A percentile compares a stretch with the other conserved stretches of the same genome.
phyloP scores from a whole-genome alignment of 768 basidiomycete species.

The Macrolepiota albuminosa region DNA sequence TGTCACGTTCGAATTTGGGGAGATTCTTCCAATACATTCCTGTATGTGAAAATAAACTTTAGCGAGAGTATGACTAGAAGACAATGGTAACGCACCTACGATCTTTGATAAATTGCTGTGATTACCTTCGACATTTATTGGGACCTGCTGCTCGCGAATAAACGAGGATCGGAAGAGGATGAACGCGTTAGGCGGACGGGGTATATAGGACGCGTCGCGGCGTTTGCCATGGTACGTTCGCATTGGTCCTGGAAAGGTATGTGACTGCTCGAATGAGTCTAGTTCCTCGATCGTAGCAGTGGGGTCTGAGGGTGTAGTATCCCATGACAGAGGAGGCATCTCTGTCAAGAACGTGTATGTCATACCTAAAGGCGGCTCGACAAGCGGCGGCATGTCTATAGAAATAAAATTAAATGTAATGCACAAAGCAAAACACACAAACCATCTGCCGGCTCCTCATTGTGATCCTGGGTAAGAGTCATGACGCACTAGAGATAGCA shows the following conservation, averaged over 20 bases:
- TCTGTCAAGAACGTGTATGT: not conserved
- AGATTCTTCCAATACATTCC: slow-evolving; percentile 75
- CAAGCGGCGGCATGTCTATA: not conserved
- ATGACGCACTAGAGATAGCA: not conserved
- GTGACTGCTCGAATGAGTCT: not conserved
- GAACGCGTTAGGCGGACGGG: slow-evolving; percentile 81
- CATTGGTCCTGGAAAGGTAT: not conserved
- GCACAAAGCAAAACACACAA: not conserved
- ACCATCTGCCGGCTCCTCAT: not conserved
- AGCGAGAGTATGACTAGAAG: not conserved
- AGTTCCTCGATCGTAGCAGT: not conserved
- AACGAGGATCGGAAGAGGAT: slow-evolving; percentile 83
- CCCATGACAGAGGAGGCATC: not conserved
- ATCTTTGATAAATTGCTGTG: slow-evolving; percentile 79
- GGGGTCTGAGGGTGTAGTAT: not conserved
- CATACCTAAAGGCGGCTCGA: not conserved
- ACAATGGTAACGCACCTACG: slow-evolving; percentile 43
- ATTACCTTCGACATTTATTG: slow-evolving; percentile 73
- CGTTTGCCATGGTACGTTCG: slow-evolving; percentile 53
- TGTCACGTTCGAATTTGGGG: slow-evolving; percentile 56
- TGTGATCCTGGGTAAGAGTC: not conserved
- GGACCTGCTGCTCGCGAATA: slow-evolving; percentile 67
- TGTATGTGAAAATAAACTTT: slow-evolving; percentile 16
- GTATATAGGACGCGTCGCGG: slow-evolving; percentile 70
- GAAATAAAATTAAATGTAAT: not conserved